Conservation (phyloP, 208 protist genomes). For the Acanthamoeba healyi region DNA sequence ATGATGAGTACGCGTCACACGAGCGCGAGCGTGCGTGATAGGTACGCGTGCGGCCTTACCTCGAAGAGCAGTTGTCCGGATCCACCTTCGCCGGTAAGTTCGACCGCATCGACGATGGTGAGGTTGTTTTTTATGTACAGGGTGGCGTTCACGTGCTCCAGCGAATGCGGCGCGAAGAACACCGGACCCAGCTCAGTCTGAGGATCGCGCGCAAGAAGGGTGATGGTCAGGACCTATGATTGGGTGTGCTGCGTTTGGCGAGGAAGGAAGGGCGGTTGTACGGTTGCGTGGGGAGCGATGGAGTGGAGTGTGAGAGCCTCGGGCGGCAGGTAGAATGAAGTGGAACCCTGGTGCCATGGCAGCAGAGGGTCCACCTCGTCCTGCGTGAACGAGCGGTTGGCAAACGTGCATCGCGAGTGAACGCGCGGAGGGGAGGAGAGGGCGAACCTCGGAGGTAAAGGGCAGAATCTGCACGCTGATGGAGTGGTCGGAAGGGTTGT, state of each 20-base stretch:
- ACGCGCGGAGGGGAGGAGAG: background rate
- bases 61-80: slow-evolving; percentile 46
- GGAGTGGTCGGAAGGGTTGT: slow-evolving; percentile 53
- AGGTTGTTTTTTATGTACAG: slow-evolving; percentile 76
- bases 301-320: background rate
- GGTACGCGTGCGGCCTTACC: background rate
- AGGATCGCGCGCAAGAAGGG: background rate
- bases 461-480: slow-evolving; percentile 47
- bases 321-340: slow-evolving; percentile 45
- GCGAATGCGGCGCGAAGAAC: background rate
- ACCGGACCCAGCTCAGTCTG: slow-evolving; percentile 35
- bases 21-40: no score
- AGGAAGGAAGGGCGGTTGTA: background rate
- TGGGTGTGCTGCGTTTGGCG: background rate
- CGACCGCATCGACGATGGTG: slow-evolving; percentile 49
- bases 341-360: background rate
- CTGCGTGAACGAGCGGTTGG: background rate
- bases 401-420: background rate
- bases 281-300: slow-evolving; percentile 7
- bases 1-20: no score
- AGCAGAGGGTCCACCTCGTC: slow-evolving; percentile 42
- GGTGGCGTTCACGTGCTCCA: slow-evolving; percentile 57
- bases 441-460: background rate
- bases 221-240: no score
- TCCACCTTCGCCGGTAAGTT: slow-evolving; percentile 58